Base-by-base conservation (phyloP, 2,329 filamentous ascomycete genomes). In the Phaeoacremonium minimum region DNA sequence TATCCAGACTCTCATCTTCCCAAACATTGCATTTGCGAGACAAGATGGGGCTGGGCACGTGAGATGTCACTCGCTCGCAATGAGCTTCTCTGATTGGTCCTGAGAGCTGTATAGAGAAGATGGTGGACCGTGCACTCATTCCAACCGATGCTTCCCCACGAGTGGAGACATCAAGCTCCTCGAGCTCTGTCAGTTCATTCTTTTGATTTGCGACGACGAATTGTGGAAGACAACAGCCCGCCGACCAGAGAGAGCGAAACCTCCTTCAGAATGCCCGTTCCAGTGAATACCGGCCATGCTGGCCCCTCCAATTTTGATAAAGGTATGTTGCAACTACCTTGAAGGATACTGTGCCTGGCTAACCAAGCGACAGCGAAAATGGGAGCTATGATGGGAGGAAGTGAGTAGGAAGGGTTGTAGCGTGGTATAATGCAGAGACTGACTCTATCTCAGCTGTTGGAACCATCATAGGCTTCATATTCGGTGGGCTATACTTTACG, bases 331-430 rank as follows among this genome's bases (percentile, higher is more conserved):
- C 22, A 26, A n/a, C 22, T 26, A 9, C 22, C 9, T 26, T 26
- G 9, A n/a, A n/a, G n/a, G 22, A 26, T 26, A n/a, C 22, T n/a
- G n/a, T 36, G 38, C 47, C 58, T 60, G 53, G 59, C n/a, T n/a
- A n/a, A n/a, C n/a, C 55, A 40, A 41, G 40, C 49, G 37, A 49
- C 60, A 95, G 89, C 90, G 63, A 96, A 95, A 74, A 96, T 97
- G 89, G 93, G 93, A 52, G 89, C 86, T 45, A 83, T 98, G 83
- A 97, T 97, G 89, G 93, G 93, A 51, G 87, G 89, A 61, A 94
- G 91, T 97, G 85, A 55, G 89, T 78, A 12, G 20, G 20, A 13
- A 7, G 9, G 9, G 22, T n/a, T 9, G 9, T 26, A n/a, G 9
- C 22, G n/a, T n/a, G 22, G n/a, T 26, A n/a, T 9, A 9, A 9